Base-by-base conservation (phyloP, 2,329 filamentous ascomycete genomes). In the Diaporthe sp. region DNA sequence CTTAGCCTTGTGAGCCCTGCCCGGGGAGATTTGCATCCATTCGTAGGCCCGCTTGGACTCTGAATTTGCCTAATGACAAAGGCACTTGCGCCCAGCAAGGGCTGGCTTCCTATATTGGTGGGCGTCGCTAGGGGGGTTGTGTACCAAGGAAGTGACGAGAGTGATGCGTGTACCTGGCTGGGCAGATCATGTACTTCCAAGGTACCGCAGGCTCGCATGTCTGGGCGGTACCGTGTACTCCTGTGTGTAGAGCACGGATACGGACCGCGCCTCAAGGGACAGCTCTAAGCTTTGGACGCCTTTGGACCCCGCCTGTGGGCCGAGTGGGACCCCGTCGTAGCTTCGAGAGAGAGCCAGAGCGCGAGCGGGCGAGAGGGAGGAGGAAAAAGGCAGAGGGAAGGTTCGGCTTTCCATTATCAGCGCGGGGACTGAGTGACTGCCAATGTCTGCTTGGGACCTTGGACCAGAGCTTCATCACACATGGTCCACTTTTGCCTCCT, bases 211-310 rank as follows among this genome's bases (percentile, higher is more conserved):
- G 22, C 3, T 15, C 34, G 47, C 8, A 5, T 9, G 17, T 8
- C 34, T 42, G 34, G 60, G n/a, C 39, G 44, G 60, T n/a, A 58
- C 55, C 17, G 55, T 28, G 37, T 28, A 20, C 55, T 20, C 17
- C 3, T 44, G 37, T 25, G 37, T 44, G n/a, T 51, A 70, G 65
- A 55, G 65, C 65, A 70, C 65, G 49, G 65, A 28, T 53, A 55
- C 49, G 47, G 65, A 55, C 25, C 15, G 31, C 10, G 34, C 49
- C 49, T 42, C 65, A 28, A 42, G 34, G 63, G 65, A 42, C 22
- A 70, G 65, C 65, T 70, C 65, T 20, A 70, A 70, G 65, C 65
- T 70, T 55, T 70, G 65, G 65, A 53, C 49, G n/a, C 47, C 37
- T 39, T 70, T 25, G 63, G 37, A 55, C 47, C 65, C 47, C 65